Conservation (phyloP, 176 grass and related monocot species). For the Urochloa ruziziensis region DNA sequence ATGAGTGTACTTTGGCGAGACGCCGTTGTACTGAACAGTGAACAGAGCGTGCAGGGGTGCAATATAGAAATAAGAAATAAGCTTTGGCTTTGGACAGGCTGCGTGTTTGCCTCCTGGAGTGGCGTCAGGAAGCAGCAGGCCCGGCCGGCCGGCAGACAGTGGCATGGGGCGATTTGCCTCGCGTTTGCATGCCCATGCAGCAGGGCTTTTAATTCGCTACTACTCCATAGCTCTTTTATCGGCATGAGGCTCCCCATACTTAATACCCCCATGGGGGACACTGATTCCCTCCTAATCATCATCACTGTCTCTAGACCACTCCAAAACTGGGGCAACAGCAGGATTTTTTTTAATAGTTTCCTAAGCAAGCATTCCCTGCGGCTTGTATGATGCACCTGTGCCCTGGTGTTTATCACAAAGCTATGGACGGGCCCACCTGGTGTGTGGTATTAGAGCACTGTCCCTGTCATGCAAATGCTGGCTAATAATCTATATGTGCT, state of each 20-base stretch:
- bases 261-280: conserved; percentile 44
- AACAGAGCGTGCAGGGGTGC: conserved; percentile 8
- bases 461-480: conserved; percentile 33
- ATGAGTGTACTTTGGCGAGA: neutral
- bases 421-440: neutral
- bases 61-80: neutral
- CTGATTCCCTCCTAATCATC: conserved; percentile 74
- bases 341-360: neutral
- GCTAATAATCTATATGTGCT: neutral
- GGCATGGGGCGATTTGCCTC: neutral
- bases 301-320: conserved; percentile 47
- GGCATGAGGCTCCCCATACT: conserved; percentile 55
- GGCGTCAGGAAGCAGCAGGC: conserved; percentile 31
- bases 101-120: conserved; percentile 45
- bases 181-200: conserved; percentile 16
- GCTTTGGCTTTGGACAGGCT: conserved; percentile 18
- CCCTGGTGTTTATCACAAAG: conserved; percentile 17
- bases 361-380: neutral
- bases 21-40: neutral
- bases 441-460: conserved; percentile 44
- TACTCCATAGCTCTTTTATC: conserved; percentile 63
- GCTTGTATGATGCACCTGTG: conserved; percentile 17
- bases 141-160: neutral
- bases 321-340: neutral
- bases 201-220: conserved; percentile 1